Percentiles rank a stretch among this genome's conserved stretches.
These are phyloP conservation scores for Dactylellina haptotyla DNA, from an alignment of 2,329 filamentous ascomycete species.

Conservation along the genomic window DNA sequence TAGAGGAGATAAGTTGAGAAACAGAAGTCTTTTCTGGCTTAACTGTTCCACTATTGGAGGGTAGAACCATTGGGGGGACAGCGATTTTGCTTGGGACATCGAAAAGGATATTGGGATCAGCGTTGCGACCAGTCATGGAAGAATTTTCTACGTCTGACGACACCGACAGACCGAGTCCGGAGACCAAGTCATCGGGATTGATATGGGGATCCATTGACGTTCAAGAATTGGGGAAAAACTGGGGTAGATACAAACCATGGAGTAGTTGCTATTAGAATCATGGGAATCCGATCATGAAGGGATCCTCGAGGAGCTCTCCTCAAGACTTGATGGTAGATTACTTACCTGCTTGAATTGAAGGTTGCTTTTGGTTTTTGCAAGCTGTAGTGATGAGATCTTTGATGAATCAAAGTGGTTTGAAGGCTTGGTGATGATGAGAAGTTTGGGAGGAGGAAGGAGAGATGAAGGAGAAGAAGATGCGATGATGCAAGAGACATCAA, in stretches of 20 bases:
- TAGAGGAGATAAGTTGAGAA: too few relatives aligned
- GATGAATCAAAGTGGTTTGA: not conserved
- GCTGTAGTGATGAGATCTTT: too few relatives aligned
- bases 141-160: not conserved
- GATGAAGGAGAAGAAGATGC: not conserved
- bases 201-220: conserved; percentile 10
- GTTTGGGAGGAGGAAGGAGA: conserved; percentile 6
- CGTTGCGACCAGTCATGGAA: not conserved
- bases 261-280: too few relatives aligned
- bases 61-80: conserved; percentile 13
- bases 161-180: not conserved
- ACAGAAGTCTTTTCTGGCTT: conserved; percentile 17
- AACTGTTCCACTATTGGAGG: not conserved
- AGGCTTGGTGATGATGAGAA: not conserved
- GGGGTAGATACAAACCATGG: too few relatives aligned
- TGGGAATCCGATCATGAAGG: too few relatives aligned
- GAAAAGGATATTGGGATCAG: not conserved
- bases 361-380: too few relatives aligned
- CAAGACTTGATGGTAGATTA: too few relatives aligned
- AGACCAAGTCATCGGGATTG: conserved; percentile 1
- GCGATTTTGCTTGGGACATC: not conserved
- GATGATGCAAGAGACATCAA: not conserved
- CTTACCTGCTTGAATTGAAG: too few relatives aligned
- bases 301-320: too few relatives aligned
- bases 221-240: not conserved